Evolutionary conservation across 257 asterid genomes (phyloP), one percentile per base, ranked within the genome.

Genomic region (Solanum pinnatisectum): DNA sequence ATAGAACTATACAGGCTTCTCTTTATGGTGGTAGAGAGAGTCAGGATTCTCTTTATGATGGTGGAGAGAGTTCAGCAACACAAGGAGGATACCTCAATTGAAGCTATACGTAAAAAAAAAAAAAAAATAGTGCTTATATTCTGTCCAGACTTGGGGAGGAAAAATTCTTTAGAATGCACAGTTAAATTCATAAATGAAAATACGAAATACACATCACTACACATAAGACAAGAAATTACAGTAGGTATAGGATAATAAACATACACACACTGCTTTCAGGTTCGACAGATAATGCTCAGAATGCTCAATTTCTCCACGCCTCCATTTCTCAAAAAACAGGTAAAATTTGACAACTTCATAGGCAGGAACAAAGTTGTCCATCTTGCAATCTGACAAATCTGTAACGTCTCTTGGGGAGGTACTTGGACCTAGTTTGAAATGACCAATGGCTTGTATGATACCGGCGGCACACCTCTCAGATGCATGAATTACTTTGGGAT

Each of bases 381-480:
- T 46, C 93, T 93, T 93, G 46, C 96, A 25, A 88, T 95, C 95
- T 16, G 93, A 88, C 46, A 93, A 87, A 88, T 93, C 95, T 18
- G 87, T 87, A 87, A 94, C 93, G 90, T 97, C 99, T 89, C 98
- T 91, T n/a, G 95, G 98, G 86, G 99, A 92, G 88, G 87, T 90
- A 88, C 92, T 91, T 65, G 99, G 98, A 88, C 99, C 99, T 3
- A 97, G 95, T 87, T 94, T 93, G 90, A 97, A 97, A 90, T 95
- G 99, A 81, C 97, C 97, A 74, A 97, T 95, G 89, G 99, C 98
- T 92, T 97, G 96, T 89, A 97, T 94, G 88, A 97, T 97, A 84
- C 99, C 99, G 1, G 96, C 98, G 60, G 99, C 99, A 92, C 99
- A 97, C 91, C 98, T 94, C 94, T 95, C 99, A 37, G 95, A 92